Percentiles rank a stretch among this genome's conserved stretches.
Evolutionary conservation across 2,329 filamentous ascomycete species (phyloP).

Genomic region (Arthrocladium fulminans): DNA sequence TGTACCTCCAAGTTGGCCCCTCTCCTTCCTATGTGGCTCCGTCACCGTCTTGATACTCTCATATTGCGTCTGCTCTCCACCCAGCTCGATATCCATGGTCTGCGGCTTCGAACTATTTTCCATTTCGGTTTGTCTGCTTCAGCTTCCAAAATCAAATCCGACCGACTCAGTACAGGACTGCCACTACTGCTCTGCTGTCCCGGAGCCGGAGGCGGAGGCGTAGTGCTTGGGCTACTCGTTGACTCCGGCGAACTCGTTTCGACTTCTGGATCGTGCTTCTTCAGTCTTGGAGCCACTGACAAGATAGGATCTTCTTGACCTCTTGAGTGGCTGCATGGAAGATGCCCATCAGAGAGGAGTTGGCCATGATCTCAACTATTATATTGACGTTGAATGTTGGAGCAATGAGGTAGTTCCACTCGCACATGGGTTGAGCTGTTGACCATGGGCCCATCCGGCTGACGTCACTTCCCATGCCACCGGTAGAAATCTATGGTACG

Average conservation of each 20-base stretch:
- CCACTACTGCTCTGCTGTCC: not conserved
- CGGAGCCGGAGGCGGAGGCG: not conserved
- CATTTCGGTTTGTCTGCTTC: not conserved
- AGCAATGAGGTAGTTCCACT: not conserved
- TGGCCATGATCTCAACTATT: constrained; percentile 2
- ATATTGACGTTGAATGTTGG: not conserved
- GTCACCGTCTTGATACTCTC: constrained; percentile 47
- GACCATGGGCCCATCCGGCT: not conserved
- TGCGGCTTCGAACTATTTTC: constrained; percentile 25
- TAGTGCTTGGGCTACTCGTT: not conserved
- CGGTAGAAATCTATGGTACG: not conserved
- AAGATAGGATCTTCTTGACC: constrained; percentile 20
- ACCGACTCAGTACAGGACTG: not conserved
- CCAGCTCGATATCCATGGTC: constrained; percentile 51
- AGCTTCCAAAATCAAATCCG: not conserved
- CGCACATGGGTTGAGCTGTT: not conserved
- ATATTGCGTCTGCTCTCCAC: constrained; percentile 53
- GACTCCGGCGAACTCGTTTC: not conserved
- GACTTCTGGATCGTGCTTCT: constrained; percentile 12
- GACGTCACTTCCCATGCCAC: not conserved
- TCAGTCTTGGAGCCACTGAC: constrained; percentile 20
- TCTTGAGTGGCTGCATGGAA: constrained; percentile 19
- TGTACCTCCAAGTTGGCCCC: constrained; percentile 49
- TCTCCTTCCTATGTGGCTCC: constrained; percentile 43
- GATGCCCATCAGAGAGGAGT: constrained; percentile 17